Conservation (phyloP, 345 rosid genomes). For the Ceriops zippeliana region DNA sequence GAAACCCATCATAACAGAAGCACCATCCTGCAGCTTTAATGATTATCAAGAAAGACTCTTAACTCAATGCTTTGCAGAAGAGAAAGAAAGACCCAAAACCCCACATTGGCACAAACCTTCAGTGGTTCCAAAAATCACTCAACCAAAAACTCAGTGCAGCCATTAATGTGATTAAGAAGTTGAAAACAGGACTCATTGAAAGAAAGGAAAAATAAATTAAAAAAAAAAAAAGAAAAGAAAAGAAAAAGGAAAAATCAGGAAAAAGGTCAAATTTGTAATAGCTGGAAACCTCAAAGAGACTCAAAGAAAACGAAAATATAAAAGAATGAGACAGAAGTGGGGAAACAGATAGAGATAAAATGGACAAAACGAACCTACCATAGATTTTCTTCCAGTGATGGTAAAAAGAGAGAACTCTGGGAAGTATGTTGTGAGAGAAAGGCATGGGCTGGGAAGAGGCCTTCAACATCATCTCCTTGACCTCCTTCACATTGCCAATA, state of each 20-base stretch:
- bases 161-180: not conserved
- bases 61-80: not conserved
- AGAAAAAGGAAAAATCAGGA: not conserved
- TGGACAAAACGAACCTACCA: slow-evolving; percentile 34
- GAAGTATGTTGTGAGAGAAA: slow-evolving; percentile 95
- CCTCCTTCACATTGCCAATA: slow-evolving; percentile 89
- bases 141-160: not conserved
- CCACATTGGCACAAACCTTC: not conserved
- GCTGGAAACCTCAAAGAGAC: not conserved
- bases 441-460: slow-evolving; percentile 97
- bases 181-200: not conserved
- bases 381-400: slow-evolving; percentile 97
- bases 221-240: not conserved
- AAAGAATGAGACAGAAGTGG: not conserved
- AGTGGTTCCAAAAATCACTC: not conserved
- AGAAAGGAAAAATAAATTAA: not conserved
- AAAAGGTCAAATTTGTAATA: not conserved
- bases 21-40: slow-evolving; percentile 10
- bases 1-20: slow-evolving; percentile 18
- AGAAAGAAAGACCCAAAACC: not conserved
- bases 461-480: slow-evolving; percentile 79
- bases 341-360: slow-evolving; percentile 2
- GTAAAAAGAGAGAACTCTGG: slow-evolving; percentile 88
- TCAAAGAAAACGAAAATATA: not conserved
- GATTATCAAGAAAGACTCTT: slow-evolving; percentile 5